A percentile compares a stretch with the other conserved stretches of the same genome.
phyloP scores from a whole-genome alignment of 129 eudicot species.

The Escallonia rubra region DNA sequence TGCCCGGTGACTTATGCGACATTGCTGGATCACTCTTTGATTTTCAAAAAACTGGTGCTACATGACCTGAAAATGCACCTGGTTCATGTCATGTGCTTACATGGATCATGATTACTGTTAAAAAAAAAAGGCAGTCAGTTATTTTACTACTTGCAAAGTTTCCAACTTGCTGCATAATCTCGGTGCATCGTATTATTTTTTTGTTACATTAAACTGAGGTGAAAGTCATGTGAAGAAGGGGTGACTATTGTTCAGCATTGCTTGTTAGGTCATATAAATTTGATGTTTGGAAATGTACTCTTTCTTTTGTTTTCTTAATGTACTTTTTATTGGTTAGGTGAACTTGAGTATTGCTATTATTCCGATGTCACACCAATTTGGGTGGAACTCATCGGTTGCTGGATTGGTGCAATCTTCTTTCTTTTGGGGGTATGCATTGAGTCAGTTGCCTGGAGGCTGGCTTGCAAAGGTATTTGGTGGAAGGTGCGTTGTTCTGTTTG shows the following conservation, averaged over 20 bases:
- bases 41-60: too few relatives aligned
- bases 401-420: conserved; percentile 95
- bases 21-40: too few relatives aligned
- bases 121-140: too few relatives aligned
- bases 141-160: too few relatives aligned
- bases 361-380: conserved; percentile 95
- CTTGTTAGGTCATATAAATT: background rate
- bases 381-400: conserved; percentile 94
- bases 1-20: too few relatives aligned
- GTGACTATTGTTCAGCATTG: background rate
- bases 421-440: conserved; percentile 98
- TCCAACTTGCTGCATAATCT: too few relatives aligned
- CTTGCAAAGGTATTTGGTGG: conserved; percentile 89
- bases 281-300: background rate
- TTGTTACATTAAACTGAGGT: too few relatives aligned
- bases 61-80: too few relatives aligned
- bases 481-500: conserved; percentile 58
- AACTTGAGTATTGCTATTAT: conserved; percentile 96
- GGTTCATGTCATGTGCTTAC: too few relatives aligned
- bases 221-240: too few relatives aligned
- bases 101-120: too few relatives aligned
- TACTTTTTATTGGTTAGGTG: conserved; percentile 41
- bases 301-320: background rate
- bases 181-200: too few relatives aligned
- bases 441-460: conserved; percentile 99